Percentiles rank a stretch among this genome's conserved stretches.
phyloP scores from a whole-genome alignment of 768 basidiomycete species.

The Macrolepiota dolichaula region DNA sequence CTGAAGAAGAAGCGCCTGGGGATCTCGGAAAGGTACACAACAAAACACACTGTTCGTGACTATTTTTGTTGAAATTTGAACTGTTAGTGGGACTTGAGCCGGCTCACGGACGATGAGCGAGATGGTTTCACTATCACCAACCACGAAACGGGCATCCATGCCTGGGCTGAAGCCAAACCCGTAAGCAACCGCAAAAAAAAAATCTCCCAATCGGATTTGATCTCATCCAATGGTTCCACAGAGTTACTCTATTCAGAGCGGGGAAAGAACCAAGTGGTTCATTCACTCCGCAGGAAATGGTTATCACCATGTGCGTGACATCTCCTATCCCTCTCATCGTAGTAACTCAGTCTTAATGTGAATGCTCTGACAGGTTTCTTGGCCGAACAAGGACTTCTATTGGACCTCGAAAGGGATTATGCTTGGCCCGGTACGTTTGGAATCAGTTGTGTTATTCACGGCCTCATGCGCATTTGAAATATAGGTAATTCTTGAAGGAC shows the following conservation, averaged over 20 bases:
- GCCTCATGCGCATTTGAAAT: neutral
- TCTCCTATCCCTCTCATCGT: neutral
- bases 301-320: neutral
- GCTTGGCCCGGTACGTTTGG: neutral
- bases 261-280: neutral
- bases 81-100: neutral
- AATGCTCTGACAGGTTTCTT: neutral
- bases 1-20: neutral
- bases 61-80: neutral
- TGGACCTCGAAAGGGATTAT: neutral
- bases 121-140: too few relatives aligned
- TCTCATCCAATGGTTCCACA: neutral
- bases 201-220: neutral
- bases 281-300: neutral
- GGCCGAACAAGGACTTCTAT: neutral
- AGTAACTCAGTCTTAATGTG: neutral
- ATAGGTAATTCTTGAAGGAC: neutral
- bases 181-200: neutral
- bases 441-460: neutral
- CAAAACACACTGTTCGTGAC: neutral
- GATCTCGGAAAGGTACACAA: neutral
- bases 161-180: too few relatives aligned
- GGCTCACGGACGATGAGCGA: neutral
- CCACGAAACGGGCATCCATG: too few relatives aligned
- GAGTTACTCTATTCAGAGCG: neutral